Base-by-base conservation (phyloP, 164 flowering plant species). In the Brasenia schreberi region DNA sequence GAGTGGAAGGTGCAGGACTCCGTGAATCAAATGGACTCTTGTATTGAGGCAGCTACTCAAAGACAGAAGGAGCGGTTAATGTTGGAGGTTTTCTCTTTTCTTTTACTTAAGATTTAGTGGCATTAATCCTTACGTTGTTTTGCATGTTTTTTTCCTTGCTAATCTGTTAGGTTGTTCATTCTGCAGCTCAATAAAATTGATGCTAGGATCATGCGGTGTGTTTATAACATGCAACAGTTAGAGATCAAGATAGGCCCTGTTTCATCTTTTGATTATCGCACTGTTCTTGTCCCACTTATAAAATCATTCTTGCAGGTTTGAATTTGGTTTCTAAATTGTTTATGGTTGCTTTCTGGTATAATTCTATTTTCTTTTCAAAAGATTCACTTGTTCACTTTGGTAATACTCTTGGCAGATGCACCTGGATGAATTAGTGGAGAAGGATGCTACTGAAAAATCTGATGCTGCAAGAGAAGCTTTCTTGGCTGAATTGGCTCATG, bases 381-480 rank as follows among this genome's bases (percentile, higher is more conserved):
- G 9, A 9, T 17, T 53, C 17, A 9, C 59, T 17, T 53, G 59
- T 17, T 53, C 59, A n/a, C 10, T 53, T 9, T 7, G 59, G 9
- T 53, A 53, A 53, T 53, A 9, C 17, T 53, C 59, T 78, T 69
- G 43, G 18, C 73, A 95, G 99, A 82, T 87, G 69, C 89, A 79
- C 70, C 77, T 95, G 77, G 99, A 92, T 80, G 89, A 87, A 71
- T 74, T 95, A 69, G 97, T 89, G 12, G 97, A 90, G 71, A 92
- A 83, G 78, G 87, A 92, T 83, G 99, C 97, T 56, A 88, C 84
- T 27, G 88, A 90, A 72, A 95, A 88, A 76, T 92, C 99, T 74
- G 99, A 95, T 81, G 98, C 99, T 68, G 96, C 94, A 59, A 87
- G 97, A 72, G 95, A 90, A 77, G 97, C 98, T 62, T 87, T 95